Percentiles rank a stretch among this genome's conserved stretches.
phyloP scores from a whole-genome alignment of 345 rosid genomes.

The Eucalyptus guilfoylei region DNA sequence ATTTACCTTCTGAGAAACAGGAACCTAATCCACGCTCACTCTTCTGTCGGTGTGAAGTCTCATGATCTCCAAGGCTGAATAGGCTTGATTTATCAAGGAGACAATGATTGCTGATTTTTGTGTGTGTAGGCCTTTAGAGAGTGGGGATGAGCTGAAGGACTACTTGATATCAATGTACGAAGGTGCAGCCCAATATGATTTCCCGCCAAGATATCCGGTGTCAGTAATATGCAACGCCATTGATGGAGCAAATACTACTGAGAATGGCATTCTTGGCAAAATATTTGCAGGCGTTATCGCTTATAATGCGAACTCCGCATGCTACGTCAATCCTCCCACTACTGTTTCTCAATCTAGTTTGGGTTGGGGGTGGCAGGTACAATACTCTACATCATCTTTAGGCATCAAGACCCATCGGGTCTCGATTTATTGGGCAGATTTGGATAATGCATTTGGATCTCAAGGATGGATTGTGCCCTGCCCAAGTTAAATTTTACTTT shows the following conservation, averaged over 20 bases:
- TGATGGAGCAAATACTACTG: neutral
- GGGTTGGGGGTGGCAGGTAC: conserved; percentile 46
- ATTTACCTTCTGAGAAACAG: neutral
- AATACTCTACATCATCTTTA: neutral
- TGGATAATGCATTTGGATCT: no score
- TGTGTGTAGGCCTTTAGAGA: conserved; percentile 9
- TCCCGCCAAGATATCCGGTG: conserved; percentile 9
- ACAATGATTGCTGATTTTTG: neutral
- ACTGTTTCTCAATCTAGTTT: neutral
- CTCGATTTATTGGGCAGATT: no score
- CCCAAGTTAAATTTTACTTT: no score
- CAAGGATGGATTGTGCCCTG: no score
- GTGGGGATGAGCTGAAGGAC: conserved; percentile 9
- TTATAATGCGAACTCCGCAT: neutral
- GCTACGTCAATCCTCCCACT: conserved; percentile 3
- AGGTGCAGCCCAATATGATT: conserved; percentile 31
- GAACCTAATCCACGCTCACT: neutral
- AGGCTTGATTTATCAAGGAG: neutral
- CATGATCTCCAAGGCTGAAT: neutral
- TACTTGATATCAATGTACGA: neutral
- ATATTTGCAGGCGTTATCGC: conserved; percentile 14
- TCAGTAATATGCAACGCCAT: conserved; percentile 21
- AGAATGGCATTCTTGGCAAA: conserved; percentile 1
- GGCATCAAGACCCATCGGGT: no score
- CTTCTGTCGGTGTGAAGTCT: neutral